Evolutionary conservation across 192 early-diverging fungal genomes (phyloP).

Genomic region (Entophlyctis luteolus): DNA sequence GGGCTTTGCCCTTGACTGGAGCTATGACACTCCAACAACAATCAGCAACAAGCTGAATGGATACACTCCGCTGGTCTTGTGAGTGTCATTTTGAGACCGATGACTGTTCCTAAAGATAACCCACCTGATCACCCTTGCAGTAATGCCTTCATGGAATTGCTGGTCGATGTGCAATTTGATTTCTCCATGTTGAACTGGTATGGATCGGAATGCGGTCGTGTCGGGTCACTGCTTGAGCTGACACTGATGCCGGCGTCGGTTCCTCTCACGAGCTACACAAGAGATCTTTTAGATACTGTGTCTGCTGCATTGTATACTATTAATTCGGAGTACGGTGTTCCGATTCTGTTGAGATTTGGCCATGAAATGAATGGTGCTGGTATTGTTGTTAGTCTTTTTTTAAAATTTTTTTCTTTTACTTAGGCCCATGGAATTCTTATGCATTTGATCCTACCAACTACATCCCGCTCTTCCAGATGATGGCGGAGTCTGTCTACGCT

Average conservation of each 20-base stretch:
- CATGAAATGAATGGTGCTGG: slow-evolving; percentile 53
- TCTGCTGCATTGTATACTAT: slow-evolving; percentile 16
- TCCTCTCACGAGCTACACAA: not conserved
- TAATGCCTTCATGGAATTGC: slow-evolving; percentile 36
- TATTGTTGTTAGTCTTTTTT: not conserved
- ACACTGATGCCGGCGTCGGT: slow-evolving; percentile 31
- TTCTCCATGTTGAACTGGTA: slow-evolving; percentile 31
- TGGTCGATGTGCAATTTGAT: too few relatives aligned
- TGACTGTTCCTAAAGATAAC: not conserved
- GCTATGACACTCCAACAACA: slow-evolving; percentile 10
- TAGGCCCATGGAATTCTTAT: slow-evolving; percentile 32
- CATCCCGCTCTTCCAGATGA: slow-evolving; percentile 22
- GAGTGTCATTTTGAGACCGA: not conserved
- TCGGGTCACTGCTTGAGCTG: slow-evolving; percentile 33
- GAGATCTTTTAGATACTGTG: slow-evolving; percentile 15
- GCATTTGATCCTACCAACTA: slow-evolving; percentile 30
- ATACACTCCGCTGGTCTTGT: slow-evolving; percentile 21
- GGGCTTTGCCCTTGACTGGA: slow-evolving; percentile 35
- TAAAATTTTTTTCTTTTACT: not conserved
- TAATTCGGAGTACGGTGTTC: slow-evolving; percentile 34
- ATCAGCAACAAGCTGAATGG: slow-evolving; percentile 17
- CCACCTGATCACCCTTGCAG: not conserved
- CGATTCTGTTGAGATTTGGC: slow-evolving; percentile 40
- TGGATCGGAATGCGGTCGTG: slow-evolving; percentile 24
- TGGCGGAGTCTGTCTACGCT: slow-evolving; percentile 28